A percentile compares a stretch with the other conserved stretches of the same genome.
Evolutionary conservation across 441 rosid genomes (phyloP).

Genomic region (Rhodomyrtus psidioides): DNA sequence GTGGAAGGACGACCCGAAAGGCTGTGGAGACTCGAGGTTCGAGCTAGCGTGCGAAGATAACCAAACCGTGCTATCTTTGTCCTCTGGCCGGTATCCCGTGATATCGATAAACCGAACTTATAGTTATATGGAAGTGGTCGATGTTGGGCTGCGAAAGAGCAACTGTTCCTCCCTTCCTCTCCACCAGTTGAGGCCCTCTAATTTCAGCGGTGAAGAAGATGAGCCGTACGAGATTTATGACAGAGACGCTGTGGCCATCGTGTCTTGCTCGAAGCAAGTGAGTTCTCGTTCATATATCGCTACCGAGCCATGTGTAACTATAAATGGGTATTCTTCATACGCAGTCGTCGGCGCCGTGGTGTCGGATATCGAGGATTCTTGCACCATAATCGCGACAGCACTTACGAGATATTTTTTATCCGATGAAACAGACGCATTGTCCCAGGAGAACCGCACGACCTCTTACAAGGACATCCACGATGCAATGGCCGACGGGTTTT

Average conservation of each 20-base stretch:
- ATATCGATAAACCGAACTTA: neutral
- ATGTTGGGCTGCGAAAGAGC: neutral
- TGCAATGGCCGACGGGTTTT: too few species aligned
- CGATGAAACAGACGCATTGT: neutral
- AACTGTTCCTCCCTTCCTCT: neutral
- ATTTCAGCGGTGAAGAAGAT: neutral
- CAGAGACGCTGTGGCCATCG: neutral
- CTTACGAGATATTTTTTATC: neutral
- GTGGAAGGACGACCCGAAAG: neutral
- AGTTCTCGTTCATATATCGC: neutral
- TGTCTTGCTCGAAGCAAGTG: neutral
- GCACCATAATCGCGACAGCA: neutral
- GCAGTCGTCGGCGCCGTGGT: neutral
- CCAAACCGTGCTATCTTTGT: rapidly evolving
- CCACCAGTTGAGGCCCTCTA: too few species aligned
- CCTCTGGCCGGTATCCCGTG: rapidly evolving
- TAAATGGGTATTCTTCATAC: neutral
- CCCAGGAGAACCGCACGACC: neutral
- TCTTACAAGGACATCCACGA: rapidly evolving
- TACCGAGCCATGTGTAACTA: neutral
- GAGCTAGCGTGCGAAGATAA: neutral
- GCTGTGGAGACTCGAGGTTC: rapidly evolving
- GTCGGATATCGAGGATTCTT: rapidly evolving
- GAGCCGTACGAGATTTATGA: rapidly evolving
- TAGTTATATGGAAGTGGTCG: neutral